Evolutionary conservation across 495 filamentous ascomycete species (phyloP), one percentile per base, ranked within the genome.

Genomic region (Daldinia concentrica): DNA sequence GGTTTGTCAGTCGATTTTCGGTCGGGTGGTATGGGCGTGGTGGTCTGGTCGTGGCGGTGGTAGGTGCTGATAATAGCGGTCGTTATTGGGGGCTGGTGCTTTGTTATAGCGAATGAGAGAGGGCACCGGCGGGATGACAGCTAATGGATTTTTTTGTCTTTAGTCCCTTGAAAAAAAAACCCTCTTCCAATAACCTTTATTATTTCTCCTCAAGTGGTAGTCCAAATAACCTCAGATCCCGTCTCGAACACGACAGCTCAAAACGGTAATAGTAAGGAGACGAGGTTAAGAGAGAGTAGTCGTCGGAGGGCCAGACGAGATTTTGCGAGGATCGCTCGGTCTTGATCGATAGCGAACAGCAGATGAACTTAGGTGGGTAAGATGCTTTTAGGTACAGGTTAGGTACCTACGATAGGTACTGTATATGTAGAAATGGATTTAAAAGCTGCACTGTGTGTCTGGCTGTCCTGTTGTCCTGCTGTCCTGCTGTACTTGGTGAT

Each of bases 21-120:
- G 64, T 76, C 67, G 74, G 66, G 62, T 74, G 74, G 70, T 73
- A 74, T 73, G 76, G 71, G 67, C 66, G 58, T 54, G 68, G 62
- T 73, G 71, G 62, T 61, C 63, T 66, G 58, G 62, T 74, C 63
- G 66, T 74, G 66, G 66, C 67, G 67, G 62, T 71, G 67, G 66
- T 73, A 66, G 66, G 65, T 66, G 67, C 62, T 67, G 50, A 64
- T 74, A 71, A 29, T 64, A 62, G 56, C 54, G 36, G 62, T 62
- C 43, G 51, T 69, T 69, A 65, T 70, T 67, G 71, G 71, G 67
- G 71, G 71, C 67, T 74, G 71, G 71, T 74, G 22, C 56, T 36
- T 36, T 22, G n/a, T 60, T 15, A 39, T 55, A 64, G 52, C 66
- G 66, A 74, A 74, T 74, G 39, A 70, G 66, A 65, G 12, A 43